phyloP scores from a whole-genome alignment of 202 grass and related monocot genomes.

The Zizania palustris region DNA sequence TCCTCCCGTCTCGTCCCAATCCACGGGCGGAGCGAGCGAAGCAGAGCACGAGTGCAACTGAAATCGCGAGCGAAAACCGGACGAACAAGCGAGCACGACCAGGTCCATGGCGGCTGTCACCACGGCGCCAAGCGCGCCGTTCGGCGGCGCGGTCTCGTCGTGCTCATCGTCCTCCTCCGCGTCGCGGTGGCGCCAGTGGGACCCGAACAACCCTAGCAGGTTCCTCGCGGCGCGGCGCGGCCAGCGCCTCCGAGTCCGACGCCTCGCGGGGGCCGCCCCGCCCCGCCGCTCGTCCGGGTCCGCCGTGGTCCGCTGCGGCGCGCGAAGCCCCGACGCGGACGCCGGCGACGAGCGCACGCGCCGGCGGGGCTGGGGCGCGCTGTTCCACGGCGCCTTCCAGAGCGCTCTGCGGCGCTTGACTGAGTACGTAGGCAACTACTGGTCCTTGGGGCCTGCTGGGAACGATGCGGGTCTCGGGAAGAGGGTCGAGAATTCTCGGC shows the following conservation, averaged over 20 bases:
- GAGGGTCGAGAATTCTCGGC: constrained; percentile 15
- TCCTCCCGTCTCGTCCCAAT: constrained; percentile 24
- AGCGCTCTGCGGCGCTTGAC: constrained; percentile 62
- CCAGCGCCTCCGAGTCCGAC: constrained; percentile 42
- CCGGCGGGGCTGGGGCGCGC: constrained; percentile 65
- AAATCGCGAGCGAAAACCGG: too few species aligned
- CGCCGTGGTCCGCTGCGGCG: constrained; percentile 36
- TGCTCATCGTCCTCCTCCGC: constrained; percentile 14
- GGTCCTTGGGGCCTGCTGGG: constrained; percentile 24
- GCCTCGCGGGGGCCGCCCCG: constrained; percentile 32
- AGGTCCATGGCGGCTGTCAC: constrained; percentile 56
- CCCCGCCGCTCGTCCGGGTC: constrained; percentile 25
- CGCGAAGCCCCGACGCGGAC: constrained; percentile 36
- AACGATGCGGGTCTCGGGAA: constrained; percentile 35
- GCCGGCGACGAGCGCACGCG: constrained; percentile 23
- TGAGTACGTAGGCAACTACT: constrained; percentile 62
- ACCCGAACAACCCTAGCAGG: constrained; percentile 47
- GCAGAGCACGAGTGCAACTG: constrained; percentile 26
- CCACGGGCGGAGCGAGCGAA: constrained; percentile 30
- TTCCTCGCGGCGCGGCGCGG: constrained; percentile 34
- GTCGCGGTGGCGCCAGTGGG: constrained; percentile 32
- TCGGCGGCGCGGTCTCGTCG: constrained; percentile 41
- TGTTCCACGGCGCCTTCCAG: constrained; percentile 61
- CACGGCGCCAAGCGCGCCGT: constrained; percentile 48
- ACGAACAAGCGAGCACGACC: too few species aligned